phyloP scores from a whole-genome alignment of 1,284 basidiomycete species.

The Sanghuangporus weigelae region DNA sequence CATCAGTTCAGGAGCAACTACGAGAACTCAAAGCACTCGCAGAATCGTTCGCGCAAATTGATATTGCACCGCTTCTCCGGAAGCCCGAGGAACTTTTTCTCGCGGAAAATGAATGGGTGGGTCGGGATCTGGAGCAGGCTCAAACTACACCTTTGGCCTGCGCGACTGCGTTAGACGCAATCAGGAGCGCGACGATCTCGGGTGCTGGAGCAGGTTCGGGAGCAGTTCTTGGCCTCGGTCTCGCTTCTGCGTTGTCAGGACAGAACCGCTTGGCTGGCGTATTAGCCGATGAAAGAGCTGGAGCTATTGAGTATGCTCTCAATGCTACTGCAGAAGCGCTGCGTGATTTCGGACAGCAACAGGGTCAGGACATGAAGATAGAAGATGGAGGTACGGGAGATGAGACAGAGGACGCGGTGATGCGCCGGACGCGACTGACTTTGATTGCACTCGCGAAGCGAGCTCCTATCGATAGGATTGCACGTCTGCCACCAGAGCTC shows the following conservation, averaged over 20 bases:
- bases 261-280: not conserved
- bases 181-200: constrained; percentile 26
- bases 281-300: constrained; percentile 35
- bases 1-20: constrained; percentile 38
- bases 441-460: constrained; percentile 68
- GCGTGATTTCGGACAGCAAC: constrained; percentile 27
- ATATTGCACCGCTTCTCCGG: constrained; percentile 61
- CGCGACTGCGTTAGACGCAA: constrained; percentile 24
- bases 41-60: constrained; percentile 43
- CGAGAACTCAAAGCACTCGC: constrained; percentile 38
- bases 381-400: constrained; percentile 13
- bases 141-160: constrained; percentile 2
- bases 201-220: constrained; percentile 16
- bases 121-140: constrained; percentile 20
- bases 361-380: constrained; percentile 10
- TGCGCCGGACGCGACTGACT: constrained; percentile 59
- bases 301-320: constrained; percentile 47
- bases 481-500: constrained; percentile 55
- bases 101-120: constrained; percentile 58
- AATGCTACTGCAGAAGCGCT: constrained; percentile 44
- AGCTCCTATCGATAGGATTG: constrained; percentile 66
- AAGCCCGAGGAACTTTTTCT: constrained; percentile 56
- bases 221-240: not conserved
- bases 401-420: constrained; percentile 40
- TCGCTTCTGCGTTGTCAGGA: not conserved